Base-by-base conservation (phyloP, 805 yeast genomes). In the Monosporozyma yasuniensis region DNA sequence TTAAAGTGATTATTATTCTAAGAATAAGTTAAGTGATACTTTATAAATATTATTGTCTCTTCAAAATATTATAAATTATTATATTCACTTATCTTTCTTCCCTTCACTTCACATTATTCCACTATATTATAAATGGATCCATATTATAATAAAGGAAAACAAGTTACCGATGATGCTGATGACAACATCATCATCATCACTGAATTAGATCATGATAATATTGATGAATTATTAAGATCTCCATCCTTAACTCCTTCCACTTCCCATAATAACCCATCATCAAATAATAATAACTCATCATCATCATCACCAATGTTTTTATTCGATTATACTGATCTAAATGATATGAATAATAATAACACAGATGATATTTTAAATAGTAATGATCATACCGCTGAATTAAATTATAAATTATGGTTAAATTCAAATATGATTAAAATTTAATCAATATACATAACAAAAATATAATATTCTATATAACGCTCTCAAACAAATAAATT, bases 331-430 rank as follows among this genome's bases (percentile, higher is more conserved):
- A 30, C 12, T 11, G n/a, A 30, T 30, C 10, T 30, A 10, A 30
- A 30, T 30, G 34, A 30, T 30, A 30, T 30, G 34, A 10, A 14
- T 30, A 30, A 30, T 30, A 30, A 30, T 30, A 10, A 27, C 10
- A 6, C 34, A 30, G 10, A 30, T 30, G n/a, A 30, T 30, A 14
- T 30, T 6, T 25, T 25, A 4, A 8, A 8, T 25, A 8, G 27
- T 25, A 25, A 25, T 25, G 66, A 61, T 42, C 61, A 58, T 42
- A 59, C 56, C 18, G 61, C 64, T 25, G 67, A 60, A 50, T 54
- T 56, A 22, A 63, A 61, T 50, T 63, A 63, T 50, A 58, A 56
- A 45, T 44, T 57, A 27, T 63, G 67, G 67, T 25, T 50, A 14
- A 23, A 35, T 18, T 35, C 39, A 35, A 35, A 35, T 35, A 35